Conservation (phyloP, 495 filamentous ascomycete genomes). For the Chaetomium fimeti region DNA sequence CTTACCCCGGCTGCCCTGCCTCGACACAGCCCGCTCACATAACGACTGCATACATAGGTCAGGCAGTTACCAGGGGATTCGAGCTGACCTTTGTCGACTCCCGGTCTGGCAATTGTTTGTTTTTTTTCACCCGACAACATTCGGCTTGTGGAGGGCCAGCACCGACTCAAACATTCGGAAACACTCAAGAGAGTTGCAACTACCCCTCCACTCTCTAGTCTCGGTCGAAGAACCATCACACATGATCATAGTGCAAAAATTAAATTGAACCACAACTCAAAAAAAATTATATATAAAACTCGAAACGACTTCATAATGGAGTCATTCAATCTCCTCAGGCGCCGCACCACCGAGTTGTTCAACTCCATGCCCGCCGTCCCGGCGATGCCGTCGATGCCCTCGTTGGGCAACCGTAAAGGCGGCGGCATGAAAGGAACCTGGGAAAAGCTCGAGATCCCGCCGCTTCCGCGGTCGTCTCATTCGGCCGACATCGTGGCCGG, state of each 20-base stretch:
- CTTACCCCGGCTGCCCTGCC: conserved; percentile 1
- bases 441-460: conserved; percentile 53
- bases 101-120: background rate
- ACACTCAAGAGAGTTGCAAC: too few species aligned
- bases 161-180: background rate
- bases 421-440: conserved; percentile 56
- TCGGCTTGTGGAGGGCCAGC: background rate
- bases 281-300: background rate
- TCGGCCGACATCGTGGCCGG: conserved; percentile 63
- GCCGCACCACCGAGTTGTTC: conserved; percentile 47
- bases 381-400: conserved; percentile 22
- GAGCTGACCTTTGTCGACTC: background rate
- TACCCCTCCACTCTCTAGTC: too few species aligned
- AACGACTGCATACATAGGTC: background rate
- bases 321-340: conserved; percentile 46
- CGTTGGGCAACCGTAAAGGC: conserved; percentile 21
- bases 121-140: background rate
- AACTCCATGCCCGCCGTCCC: conserved; percentile 31
- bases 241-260: background rate
- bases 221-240: too few species aligned
- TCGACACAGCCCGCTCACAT: conserved; percentile 16
- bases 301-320: conserved; percentile 35
- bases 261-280: background rate
- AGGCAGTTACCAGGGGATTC: background rate
- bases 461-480: conserved; percentile 67